phyloP scores from a whole-genome alignment of 2,329 filamentous ascomycete species.

The Epichloe gansuensis region DNA sequence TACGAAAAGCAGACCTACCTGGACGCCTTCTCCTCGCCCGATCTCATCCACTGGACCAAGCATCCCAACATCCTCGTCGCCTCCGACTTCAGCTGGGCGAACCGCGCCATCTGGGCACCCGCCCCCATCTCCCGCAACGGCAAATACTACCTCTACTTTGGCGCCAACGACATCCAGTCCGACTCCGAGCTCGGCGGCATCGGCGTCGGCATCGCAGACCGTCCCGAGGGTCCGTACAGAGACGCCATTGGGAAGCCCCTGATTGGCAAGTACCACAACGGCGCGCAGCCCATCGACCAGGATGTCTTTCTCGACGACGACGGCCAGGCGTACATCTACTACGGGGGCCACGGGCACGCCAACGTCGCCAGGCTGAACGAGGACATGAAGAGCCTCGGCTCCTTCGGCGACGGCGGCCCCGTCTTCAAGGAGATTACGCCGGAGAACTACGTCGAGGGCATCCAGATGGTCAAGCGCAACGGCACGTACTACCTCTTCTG shows the following conservation, averaged over 20 bases:
- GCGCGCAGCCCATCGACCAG: conserved; percentile 32
- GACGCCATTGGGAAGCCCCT: conserved; percentile 22
- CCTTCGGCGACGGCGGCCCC: conserved; percentile 26
- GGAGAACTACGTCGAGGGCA: conserved; percentile 20
- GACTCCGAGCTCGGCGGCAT: conserved; percentile 25
- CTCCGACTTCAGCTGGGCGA: conserved; percentile 26
- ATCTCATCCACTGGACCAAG: conserved; percentile 36
- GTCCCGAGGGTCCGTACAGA: conserved; percentile 21
- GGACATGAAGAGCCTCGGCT: conserved; percentile 29
- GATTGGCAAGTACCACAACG: conserved; percentile 27
- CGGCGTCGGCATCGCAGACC: conserved; percentile 21
- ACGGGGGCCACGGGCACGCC: conserved; percentile 24
- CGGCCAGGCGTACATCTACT: conserved; percentile 30
- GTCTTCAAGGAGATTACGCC: conserved; percentile 33
- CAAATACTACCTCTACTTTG: conserved; percentile 38
- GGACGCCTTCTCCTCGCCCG: conserved; percentile 36
- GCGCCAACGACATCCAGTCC: conserved; percentile 32
- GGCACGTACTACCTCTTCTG: conserved; percentile 34
- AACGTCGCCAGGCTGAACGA: conserved; percentile 29
- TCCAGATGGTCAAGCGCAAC: conserved; percentile 32
- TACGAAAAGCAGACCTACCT: conserved; percentile 36
- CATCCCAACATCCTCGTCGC: conserved; percentile 28
- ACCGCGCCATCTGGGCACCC: conserved; percentile 33
- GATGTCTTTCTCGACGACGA: conserved; percentile 29
- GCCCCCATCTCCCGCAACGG: conserved; percentile 29